Conservation (phyloP, 345 rosid genomes). For the Brassica rapa region DNA sequence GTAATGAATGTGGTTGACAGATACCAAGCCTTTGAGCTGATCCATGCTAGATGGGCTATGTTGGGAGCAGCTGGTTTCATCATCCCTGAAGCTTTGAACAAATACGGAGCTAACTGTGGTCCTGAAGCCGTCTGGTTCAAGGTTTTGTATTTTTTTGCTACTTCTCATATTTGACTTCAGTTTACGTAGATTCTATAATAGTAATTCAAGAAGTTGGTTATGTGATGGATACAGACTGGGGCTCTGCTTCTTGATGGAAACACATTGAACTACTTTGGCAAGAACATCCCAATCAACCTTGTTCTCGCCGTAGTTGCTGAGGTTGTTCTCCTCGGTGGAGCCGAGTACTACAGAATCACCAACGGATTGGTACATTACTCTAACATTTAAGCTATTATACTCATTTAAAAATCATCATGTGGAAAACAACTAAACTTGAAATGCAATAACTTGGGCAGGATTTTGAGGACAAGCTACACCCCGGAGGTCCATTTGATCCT, state of each 20-base stretch:
- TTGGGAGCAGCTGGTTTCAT: conserved; percentile 95
- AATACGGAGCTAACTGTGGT: conserved; percentile 95
- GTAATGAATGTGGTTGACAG: conserved; percentile 40
- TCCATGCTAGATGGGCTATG: conserved; percentile 98
- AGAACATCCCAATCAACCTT: conserved; percentile 86
- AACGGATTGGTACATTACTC: conserved; percentile 70
- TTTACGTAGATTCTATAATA: background rate
- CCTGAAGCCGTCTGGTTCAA: conserved; percentile 99
- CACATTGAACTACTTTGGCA: conserved; percentile 94
- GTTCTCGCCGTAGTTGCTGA: conserved; percentile 80
- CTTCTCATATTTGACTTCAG: background rate
- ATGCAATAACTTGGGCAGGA: conserved; percentile 44
- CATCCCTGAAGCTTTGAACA: conserved; percentile 94
- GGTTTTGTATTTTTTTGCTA: conserved; percentile 48
- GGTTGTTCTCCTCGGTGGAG: conserved; percentile 87
- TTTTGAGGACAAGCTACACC: conserved; percentile 95
- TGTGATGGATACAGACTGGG: conserved; percentile 62
- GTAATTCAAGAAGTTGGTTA: background rate
- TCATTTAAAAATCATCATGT: background rate
- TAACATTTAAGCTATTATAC: background rate
- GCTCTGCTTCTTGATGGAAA: conserved; percentile 96
- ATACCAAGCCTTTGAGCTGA: conserved; percentile 90
- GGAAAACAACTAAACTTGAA: background rate
- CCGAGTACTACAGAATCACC: conserved; percentile 93
- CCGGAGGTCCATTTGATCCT: conserved; percentile 97